Base-by-base conservation (phyloP, 371 early-diverging fungal species). In the Conidiobolus incongruus region DNA sequence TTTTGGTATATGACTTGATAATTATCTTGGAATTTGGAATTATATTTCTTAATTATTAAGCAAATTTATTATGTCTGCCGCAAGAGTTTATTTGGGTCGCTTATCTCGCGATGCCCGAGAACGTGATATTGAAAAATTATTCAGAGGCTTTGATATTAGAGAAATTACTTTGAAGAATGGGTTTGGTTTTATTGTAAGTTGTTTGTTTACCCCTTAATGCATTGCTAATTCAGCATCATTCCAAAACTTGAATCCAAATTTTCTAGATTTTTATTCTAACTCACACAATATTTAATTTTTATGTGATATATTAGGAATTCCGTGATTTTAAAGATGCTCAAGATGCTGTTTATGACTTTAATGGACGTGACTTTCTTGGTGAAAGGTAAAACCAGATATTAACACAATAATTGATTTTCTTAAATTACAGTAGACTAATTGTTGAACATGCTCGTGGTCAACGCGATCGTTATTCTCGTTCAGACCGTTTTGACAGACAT, bases 111-210 rank as follows among this genome's bases (percentile, higher is more conserved):
- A 74, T 53, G 68, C 70, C 31, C 61, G 63, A 36, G 70, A 69
- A 40, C 66, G 76, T 29, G 79, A 78, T 55, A 47, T 78, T 33
- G 77, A 78, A 55, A 60, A 57, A 47, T 68, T 75, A 20, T 75
- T 78, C 47, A 63, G 65, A 46, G 58, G 52, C 36, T 78, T 69
- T 50, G 64, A 68, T 31, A 70, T 80, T 52, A 68, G 72, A 50
- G 81, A 80, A 50, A 66, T 77, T 42, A 76, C 68, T 47, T 52
- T 80, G 46, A 74, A 74, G 58, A 66, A 60, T 38, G 80, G 76
- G 17, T 79, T 72, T 53, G 80, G 77, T 24, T 79, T 79, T 56
- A 71, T 79, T 30, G 69, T 53, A 49, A 31, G 52, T 40, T 22
- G 13, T n/a, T n/a, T n/a, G n/a, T n/a, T n/a, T n/a, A n/a, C n/a